Percentiles rank a stretch among this genome's conserved stretches.
phyloP scores from a whole-genome alignment of 1,284 basidiomycete genomes.

The Fomes fomentarius region DNA sequence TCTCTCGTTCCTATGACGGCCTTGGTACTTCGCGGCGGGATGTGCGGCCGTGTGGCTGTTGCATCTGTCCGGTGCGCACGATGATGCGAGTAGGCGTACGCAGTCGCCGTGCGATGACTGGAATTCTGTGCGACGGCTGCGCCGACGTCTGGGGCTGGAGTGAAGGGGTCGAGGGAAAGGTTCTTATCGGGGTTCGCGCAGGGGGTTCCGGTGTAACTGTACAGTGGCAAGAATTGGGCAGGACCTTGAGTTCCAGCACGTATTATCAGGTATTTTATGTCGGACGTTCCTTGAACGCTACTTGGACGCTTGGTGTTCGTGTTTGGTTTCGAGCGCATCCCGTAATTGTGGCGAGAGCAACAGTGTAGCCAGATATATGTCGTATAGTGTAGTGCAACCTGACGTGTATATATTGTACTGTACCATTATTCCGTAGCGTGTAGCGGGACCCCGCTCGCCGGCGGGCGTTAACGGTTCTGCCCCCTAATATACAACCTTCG shows the following conservation, averaged over 20 bases:
- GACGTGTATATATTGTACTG: conserved; percentile 14
- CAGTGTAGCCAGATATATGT: conserved; percentile 4
- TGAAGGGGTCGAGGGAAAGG: no score
- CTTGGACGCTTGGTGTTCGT: conserved; percentile 6
- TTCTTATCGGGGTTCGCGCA: no score
- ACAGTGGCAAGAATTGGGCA: no score
- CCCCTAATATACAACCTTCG: conserved; percentile 7
- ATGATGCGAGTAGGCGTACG: no score
- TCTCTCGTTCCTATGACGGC: no score
- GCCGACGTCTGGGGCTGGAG: background rate
- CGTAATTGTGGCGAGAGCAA: background rate
- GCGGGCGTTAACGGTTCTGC: conserved; percentile 8
- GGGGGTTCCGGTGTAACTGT: no score
- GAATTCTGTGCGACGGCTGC: no score
- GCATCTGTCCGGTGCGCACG: background rate
- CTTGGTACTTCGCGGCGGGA: background rate
- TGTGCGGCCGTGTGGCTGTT: background rate
- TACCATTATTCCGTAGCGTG: conserved; percentile 13
- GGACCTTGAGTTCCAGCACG: no score
- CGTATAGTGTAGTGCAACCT: conserved; percentile 7
- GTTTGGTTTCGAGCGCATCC: background rate
- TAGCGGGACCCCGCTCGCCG: conserved; percentile 7
- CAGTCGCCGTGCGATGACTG: no score
- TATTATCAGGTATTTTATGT: no score
- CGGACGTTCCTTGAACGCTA: background rate